Evolutionary conservation across 768 basidiomycete genomes (phyloP), one percentile per base, ranked within the genome.

Genomic region (Cyclocybe aegerita): DNA sequence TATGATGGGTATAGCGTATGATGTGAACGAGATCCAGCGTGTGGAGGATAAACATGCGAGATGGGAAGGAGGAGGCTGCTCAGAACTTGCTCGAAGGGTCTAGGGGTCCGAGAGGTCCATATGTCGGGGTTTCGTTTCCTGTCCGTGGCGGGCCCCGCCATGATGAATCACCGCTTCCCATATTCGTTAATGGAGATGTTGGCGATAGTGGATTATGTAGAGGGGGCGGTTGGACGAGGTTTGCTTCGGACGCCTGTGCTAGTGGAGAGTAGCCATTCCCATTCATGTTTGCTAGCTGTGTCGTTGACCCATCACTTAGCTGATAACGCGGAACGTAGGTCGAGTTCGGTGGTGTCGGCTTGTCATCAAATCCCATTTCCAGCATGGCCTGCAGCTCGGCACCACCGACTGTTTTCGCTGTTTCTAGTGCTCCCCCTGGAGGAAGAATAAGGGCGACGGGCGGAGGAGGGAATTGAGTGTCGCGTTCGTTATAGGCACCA

Each of bases 351-450:
- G 81, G 80, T 15, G 82, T 76, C 15, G 78, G 79, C 42, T 69
- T 70, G 51, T 91, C 88, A 50, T 96, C 92, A 65, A 95, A 97
- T 4, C 93, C 95, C 53, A 74, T 74, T 60, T 98, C 91, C 50
- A 98, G 75, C 86, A 98, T 97, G 32, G 92, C 92, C 64, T 93
- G 89, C 52, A 98, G 72, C 63, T 96, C 92, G 5, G 83, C 78
- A 52, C 76, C 80, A 36, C 80, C 90, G 7, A 98, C 70, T 32
- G 79, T 71, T 60, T 71, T 65, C 9, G 74, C 72, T 35, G 64
- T 61, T 32, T 74, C 67, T n/a, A 79, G 59, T 7, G 62, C 48
- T 17, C 65, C 60, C 39, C 68, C 63, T 33, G 68, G 66, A 11
- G 80, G 70, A 12, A 77, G 57, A 16, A 79, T 69, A 6, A 94